A percentile compares a stretch with the other conserved stretches of the same genome.
Evolutionary conservation across 1,139 yeast species (phyloP).

Genomic region (Geotrichum carabidarum): DNA sequence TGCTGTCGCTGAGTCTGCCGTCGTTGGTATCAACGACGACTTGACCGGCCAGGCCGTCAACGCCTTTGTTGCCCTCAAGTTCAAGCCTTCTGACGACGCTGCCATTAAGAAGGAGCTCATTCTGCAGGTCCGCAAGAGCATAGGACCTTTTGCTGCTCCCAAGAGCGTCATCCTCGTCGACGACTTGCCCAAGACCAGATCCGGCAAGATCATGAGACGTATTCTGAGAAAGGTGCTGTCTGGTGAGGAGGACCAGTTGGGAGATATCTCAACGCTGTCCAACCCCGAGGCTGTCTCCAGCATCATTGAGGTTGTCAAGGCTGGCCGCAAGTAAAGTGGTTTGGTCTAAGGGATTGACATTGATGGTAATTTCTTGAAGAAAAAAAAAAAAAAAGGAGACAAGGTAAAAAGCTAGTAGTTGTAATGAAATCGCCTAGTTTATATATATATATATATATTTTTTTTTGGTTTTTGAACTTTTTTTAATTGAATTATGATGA

Average conservation of each 20-base stretch:
- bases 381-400: too few species aligned
- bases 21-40: constrained; percentile 82
- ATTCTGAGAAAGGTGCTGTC: constrained; percentile 79
- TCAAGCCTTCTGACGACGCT: constrained; percentile 43
- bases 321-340: constrained; percentile 15
- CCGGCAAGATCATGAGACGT: constrained; percentile 95
- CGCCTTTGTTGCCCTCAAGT: constrained; percentile 76
- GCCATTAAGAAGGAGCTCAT: constrained; percentile 68
- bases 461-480: not conserved
- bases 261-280: constrained; percentile 79
- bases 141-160: constrained; percentile 94
- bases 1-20: constrained; percentile 80
- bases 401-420: not conserved
- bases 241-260: constrained; percentile 80
- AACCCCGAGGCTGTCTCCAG: constrained; percentile 76
- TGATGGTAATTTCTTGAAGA: too few species aligned
- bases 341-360: too few species aligned
- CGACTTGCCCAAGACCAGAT: constrained; percentile 89
- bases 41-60: constrained; percentile 89
- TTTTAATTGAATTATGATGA: not conserved
- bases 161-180: constrained; percentile 72
- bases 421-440: not conserved
- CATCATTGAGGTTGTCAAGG: constrained; percentile 42
- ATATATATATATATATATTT: not conserved
- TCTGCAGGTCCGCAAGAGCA: constrained; percentile 73